These are phyloP conservation scores for Drosera spatulata DNA, from an alignment of 179 eudicot species.

Conservation along the genomic window DNA sequence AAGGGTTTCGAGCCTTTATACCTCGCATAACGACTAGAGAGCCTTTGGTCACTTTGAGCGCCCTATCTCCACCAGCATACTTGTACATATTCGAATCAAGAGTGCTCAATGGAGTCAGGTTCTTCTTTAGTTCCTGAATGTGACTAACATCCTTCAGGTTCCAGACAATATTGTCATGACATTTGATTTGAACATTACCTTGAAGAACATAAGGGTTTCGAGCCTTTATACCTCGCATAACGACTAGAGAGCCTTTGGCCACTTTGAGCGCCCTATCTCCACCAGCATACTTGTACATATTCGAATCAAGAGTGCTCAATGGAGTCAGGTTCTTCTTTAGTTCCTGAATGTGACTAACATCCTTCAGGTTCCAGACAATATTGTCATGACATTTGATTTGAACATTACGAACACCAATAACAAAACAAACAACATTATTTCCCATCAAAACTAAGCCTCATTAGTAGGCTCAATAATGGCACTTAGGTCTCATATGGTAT, in stretches of 20 bases:
- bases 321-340: no score
- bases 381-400: constrained; percentile 1
- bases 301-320: no score
- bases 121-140: neutral
- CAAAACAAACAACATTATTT: neutral
- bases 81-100: neutral
- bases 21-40: neutral
- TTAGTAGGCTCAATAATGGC: constrained; percentile 1
- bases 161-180: no score
- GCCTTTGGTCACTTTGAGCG: neutral
- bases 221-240: no score
- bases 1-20: neutral
- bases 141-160: constrained; percentile 1
- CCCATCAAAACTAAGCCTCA: constrained; percentile 1
- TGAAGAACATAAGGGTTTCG: no score
- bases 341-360: no score
- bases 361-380: no score
- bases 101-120: constrained; percentile 1
- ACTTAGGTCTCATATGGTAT: constrained; percentile 6
- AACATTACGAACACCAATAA: neutral
- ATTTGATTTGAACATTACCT: no score
- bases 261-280: no score
- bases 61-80: constrained; percentile 2
- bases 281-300: no score
- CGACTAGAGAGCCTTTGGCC: no score